These are phyloP conservation scores for Bryoglossum gracile DNA, from an alignment of 495 filamentous ascomycete species.

Conservation along the genomic window DNA sequence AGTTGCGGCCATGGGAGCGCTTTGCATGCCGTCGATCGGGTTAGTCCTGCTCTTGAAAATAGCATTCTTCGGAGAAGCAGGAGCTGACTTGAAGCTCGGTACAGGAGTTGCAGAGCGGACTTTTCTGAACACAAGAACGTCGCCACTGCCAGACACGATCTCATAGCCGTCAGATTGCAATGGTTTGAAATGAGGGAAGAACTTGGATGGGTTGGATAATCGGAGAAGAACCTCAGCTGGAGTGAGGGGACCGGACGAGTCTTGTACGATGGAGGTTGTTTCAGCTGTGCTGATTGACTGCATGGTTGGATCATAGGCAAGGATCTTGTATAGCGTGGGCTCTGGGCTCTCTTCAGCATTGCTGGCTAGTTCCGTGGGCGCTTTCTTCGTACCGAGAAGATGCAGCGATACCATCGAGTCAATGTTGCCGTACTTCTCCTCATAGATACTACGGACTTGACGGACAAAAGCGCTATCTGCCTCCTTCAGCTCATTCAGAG, in stretches of 20 bases:
- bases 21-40: slow-evolving; percentile 48
- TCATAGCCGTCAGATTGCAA: slow-evolving; percentile 65
- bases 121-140: slow-evolving; percentile 69
- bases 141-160: slow-evolving; percentile 59
- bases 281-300: slow-evolving; percentile 53
- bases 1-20: slow-evolving; percentile 25
- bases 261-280: slow-evolving; percentile 50
- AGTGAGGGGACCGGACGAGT: slow-evolving; percentile 36
- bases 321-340: slow-evolving; percentile 56
- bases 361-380: background rate
- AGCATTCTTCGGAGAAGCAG: background rate
- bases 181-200: slow-evolving; percentile 58
- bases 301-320: slow-evolving; percentile 64
- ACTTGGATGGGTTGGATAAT: slow-evolving; percentile 64
- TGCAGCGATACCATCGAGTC: no score
- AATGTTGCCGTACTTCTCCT: slow-evolving; percentile 38
- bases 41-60: slow-evolving; percentile 30
- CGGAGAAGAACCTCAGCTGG: slow-evolving; percentile 58
- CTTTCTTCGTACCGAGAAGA: slow-evolving; percentile 27
- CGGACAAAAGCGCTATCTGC: slow-evolving; percentile 30
- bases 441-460: slow-evolving; percentile 39
- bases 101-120: slow-evolving; percentile 27
- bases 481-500: background rate
- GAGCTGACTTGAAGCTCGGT: background rate
- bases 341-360: slow-evolving; percentile 4